Evolutionary conservation across 2,329 filamentous ascomycete species (phyloP).

Genomic region (Colletotrichum graminicola): DNA sequence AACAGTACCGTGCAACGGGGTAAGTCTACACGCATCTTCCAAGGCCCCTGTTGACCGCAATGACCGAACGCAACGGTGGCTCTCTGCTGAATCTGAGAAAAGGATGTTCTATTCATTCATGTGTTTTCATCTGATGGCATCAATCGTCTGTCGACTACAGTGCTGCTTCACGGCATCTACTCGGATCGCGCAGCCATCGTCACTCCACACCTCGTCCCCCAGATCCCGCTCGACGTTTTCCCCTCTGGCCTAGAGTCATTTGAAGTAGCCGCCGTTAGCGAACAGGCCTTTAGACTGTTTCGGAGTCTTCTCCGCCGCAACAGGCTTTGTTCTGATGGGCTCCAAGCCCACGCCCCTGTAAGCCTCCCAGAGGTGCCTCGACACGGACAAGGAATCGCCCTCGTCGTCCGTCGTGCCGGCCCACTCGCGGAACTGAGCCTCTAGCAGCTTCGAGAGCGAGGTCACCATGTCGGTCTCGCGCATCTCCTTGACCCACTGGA

Average conservation of each 20-base stretch:
- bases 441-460: not conserved
- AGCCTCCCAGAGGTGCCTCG: conserved; percentile 1
- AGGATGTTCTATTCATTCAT: not conserved
- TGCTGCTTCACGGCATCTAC: not conserved
- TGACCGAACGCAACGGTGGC: not conserved
- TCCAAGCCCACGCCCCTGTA: not conserved
- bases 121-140: not conserved
- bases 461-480: not conserved
- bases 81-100: not conserved
- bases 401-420: not conserved
- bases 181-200: not conserved
- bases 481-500: not conserved
- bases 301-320: not conserved
- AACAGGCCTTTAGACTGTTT: not conserved
- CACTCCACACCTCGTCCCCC: not conserved
- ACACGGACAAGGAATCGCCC: not conserved
- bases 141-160: not conserved
- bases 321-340: not conserved
- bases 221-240: not conserved
- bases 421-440: not conserved
- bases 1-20: not conserved
- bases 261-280: not conserved
- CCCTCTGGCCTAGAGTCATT: not conserved
- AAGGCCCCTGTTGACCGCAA: not conserved
- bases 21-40: not conserved